Base-by-base conservation (phyloP, 2,329 filamentous ascomycete genomes). In the Colletotrichum sp. region DNA sequence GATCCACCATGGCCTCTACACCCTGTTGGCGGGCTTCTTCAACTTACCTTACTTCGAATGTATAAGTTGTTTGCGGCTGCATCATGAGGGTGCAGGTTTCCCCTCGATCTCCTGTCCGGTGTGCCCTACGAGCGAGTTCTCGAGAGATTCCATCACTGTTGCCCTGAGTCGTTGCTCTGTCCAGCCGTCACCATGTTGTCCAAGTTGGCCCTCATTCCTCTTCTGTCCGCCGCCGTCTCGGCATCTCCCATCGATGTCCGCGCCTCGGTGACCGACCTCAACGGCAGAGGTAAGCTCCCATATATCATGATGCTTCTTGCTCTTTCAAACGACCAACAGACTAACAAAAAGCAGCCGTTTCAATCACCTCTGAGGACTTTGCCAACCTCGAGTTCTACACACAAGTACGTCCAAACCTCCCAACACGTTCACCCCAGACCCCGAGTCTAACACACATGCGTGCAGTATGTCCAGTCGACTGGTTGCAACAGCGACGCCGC, bases 401-500 rank as follows among this genome's bases (percentile, higher is more conserved):
- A 34, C 87, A 92, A 81, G 71, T 70, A 69, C 16, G 66, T 32
- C 15, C 9, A 13, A n/a, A 13, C 6, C 18, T 5, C 18, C 39
- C 39, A 6, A 6, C 18, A n/a, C 18, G 3, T 49, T 49, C 18
- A 10, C 18, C 0, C 9, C 9, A n/a, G 44, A 52, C 44, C n/a
- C 3, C 44, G n/a, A 52, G n/a, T 52, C 44, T 52, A 13, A 52
- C 44, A 73, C 59, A 70, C 7, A 52, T 21, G 1, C 30, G 44
- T 24, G 6, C 15, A 76, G 74, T 90, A 90, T 78, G 83, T 90
- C 5, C 87, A 84, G 3, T 88, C 90, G 5, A 84, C 87, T 4
- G 91, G 91, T 82, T 92, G 90, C 85, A 91, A 91, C 82, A 85
- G 81, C 68, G 80, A 86, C 4, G 82, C 80, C 13, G 52, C 82